These are phyloP conservation scores for Pythium dissotocum DNA, from an alignment of 352 stramenopile species.

Conservation along the genomic window DNA sequence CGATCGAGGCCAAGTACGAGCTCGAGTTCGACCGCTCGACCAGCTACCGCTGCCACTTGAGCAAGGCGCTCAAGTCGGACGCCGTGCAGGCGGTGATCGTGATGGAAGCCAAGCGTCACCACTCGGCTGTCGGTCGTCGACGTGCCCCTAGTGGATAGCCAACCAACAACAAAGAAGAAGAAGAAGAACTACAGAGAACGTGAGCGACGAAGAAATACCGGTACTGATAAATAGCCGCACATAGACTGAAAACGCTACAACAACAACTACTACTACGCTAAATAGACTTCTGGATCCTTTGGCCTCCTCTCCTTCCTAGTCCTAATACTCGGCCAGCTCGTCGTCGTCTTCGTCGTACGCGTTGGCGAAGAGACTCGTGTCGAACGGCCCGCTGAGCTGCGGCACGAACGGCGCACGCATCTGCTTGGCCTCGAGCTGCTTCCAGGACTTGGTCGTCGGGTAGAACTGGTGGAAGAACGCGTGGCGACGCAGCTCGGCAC, in stretches of 20 bases:
- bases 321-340: conserved; percentile 37
- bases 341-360: conserved; percentile 41
- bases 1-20: conserved; percentile 22
- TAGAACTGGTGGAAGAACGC: conserved; percentile 59
- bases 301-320: neutral
- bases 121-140: conserved; percentile 19
- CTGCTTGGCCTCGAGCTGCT: conserved; percentile 43
- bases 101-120: conserved; percentile 23
- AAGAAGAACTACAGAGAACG: neutral
- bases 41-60: conserved; percentile 21
- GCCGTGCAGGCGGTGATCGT: conserved; percentile 14
- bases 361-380: conserved; percentile 68
- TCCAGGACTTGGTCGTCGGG: conserved; percentile 40
- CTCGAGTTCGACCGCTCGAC: conserved; percentile 22
- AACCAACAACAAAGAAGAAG: conserved; percentile 9
- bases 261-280: conserved; percentile 1
- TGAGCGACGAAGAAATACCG: too few species aligned
- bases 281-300: neutral
- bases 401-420: conserved; percentile 54
- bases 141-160: conserved; percentile 17
- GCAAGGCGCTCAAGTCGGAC: conserved; percentile 18
- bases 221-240: conserved; percentile 2
- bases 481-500: conserved; percentile 40
- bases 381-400: conserved; percentile 52
- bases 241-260: conserved; percentile 6